Percentiles rank a stretch among this genome's conserved stretches.
Conservation (phyloP, 495 filamentous ascomycete genomes). For the Penicillium daleae region DNA sequence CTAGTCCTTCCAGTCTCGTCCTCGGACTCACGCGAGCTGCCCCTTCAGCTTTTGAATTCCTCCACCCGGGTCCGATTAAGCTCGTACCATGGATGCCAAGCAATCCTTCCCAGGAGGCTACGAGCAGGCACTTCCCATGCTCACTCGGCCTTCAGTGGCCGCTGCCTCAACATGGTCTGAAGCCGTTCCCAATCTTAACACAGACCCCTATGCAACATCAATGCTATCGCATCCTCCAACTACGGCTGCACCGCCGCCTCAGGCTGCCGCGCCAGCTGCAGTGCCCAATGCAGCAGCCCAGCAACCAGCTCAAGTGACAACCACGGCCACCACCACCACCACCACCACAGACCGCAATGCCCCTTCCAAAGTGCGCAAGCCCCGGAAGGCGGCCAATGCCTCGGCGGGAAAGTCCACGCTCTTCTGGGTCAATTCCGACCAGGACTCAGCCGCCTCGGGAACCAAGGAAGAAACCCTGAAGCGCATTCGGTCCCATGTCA, state of each 20-base stretch:
- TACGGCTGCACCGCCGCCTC: conserved; percentile 4
- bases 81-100: conserved; percentile 42
- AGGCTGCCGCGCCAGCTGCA: conserved; percentile 4
- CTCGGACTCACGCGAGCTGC: conserved; percentile 31
- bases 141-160: conserved; percentile 27
- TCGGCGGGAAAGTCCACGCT: conserved; percentile 43
- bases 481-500: conserved; percentile 54
- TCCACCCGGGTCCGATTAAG: conserved; percentile 18
- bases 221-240: conserved; percentile 1
- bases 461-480: conserved; percentile 51
- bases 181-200: conserved; percentile 21
- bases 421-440: conserved; percentile 53
- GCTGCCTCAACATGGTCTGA: conserved; percentile 15
- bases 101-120: conserved; percentile 25
- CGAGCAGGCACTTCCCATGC: conserved; percentile 37
- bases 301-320: conserved; percentile 5
- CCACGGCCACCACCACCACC: conserved; percentile 19
- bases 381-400: conserved; percentile 44
- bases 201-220: conserved; percentile 16
- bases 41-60: conserved; percentile 17
- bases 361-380: conserved; percentile 42
- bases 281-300: neutral
- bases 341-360: conserved; percentile 31
- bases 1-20: conserved; percentile 3
- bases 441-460: conserved; percentile 43